Base-by-base conservation (phyloP, 2,329 filamentous ascomycete genomes). In the Macrophomina tecta region DNA sequence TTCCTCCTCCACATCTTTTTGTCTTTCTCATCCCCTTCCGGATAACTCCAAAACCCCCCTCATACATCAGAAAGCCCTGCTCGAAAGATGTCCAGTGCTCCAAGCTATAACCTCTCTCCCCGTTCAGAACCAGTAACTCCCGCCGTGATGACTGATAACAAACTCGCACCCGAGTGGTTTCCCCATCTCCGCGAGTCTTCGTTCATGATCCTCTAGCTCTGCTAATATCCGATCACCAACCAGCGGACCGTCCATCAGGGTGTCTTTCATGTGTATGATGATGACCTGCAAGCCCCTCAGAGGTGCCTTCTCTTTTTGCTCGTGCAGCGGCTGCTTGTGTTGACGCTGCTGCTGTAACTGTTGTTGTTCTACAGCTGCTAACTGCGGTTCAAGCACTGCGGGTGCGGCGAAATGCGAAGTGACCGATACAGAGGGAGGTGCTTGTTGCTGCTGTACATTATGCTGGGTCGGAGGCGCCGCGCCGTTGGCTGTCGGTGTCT, bases 221-320 rank as follows among this genome's bases (percentile, higher is more conserved):
- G 82, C 75, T 28, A 95, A 73, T 42, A 98, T 97, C 1, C 80
- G 84, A 3, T 92, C 88, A 42, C 83, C 86, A 1, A 85, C 87
- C 56, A 81, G 77, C 32, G 87, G 87, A 0, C 88, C 92, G 75
- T 97, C 93, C 8, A 84, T 82, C 65, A 97, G 81, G 28, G 86
- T 90, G 70, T 98, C 94, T 77, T 99, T 99, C 74, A 98, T 87
- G 75, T 99, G 95, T 45, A 98, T 98, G 65, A 98, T 88, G 60
- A 97, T 89, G 1, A 99, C 83, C 69, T 89, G 91, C 34, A 98
- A 76, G 0, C 93, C 93, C 63, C 84, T 82, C 4, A 99, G 82
- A 6, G 89, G 89, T 18, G 52, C 40, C 5, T 45, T 38, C 4
- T 45, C 38, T n/a, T n/a, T 53, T 23, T 45, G 48, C n/a, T 36